Conservation (phyloP, 306 rosid species). For the Gillenia trifoliata region DNA sequence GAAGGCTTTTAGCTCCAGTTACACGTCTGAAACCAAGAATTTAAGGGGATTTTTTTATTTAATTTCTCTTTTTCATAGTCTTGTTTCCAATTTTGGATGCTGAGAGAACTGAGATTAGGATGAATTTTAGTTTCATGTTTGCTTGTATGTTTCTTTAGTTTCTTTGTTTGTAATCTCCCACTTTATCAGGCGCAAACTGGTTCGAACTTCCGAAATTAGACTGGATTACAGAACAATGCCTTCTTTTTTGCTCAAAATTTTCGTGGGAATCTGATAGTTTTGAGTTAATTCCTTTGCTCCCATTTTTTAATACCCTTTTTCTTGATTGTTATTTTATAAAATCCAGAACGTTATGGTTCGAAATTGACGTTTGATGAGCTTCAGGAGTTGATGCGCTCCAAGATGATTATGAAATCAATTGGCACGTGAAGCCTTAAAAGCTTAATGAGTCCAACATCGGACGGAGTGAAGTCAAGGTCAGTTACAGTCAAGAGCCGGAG, state of each 20-base stretch:
- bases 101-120: not conserved
- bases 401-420: constrained; percentile 70
- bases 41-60: not conserved
- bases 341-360: constrained; percentile 77
- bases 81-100: not conserved
- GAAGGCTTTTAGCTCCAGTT: not conserved
- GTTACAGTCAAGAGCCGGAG: constrained; percentile 75
- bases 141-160: too few species aligned
- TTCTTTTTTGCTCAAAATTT: too few species aligned
- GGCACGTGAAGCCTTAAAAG: constrained; percentile 76
- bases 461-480: constrained; percentile 60
- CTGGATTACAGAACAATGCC: not conserved
- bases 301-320: not conserved
- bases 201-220: not conserved
- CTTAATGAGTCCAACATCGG: constrained; percentile 55
- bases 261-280: not conserved
- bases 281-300: not conserved
- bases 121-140: too few species aligned
- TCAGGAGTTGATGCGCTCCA: constrained; percentile 49
- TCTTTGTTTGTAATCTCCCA: not conserved
- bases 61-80: not conserved
- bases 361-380: constrained; percentile 57
- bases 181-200: not conserved
- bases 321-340: constrained; percentile 1
- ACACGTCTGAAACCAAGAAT: not conserved